Evolutionary conservation across 495 filamentous ascomycete genomes (phyloP), one percentile per base, ranked within the genome.

Genomic region (Podospora bellae-mahoneyi): DNA sequence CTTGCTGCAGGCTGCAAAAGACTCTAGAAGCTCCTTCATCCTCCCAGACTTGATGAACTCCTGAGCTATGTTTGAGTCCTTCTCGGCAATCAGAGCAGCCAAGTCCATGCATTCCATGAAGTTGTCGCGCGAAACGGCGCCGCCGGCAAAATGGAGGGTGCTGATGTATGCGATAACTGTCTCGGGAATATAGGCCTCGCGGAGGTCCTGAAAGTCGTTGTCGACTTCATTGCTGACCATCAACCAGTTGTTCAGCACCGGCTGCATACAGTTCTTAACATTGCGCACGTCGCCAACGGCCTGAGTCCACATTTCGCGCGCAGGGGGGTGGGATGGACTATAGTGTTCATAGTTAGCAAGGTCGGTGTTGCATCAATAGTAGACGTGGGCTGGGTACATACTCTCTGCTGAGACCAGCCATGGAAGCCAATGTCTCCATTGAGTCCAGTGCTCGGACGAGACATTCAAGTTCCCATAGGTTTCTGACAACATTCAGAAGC

Each of bases 91-190:
- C 23, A 87, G 75, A 5, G 87, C 85, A 0, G 90, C 86, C 18
- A 96, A 78, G 60, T 93, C 89, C 90, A 97, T 92, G 78, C 89
- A 88, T 71, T 91, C 88, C 34, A 91, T 80, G 32, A 94, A 79
- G 64, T 83, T 81, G 62, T 90, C 90, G 27, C 88, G 86, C 55
- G 80, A 86, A 6, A 92, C 78, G 54, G 83, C 79, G 28, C 84
- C 84, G 3, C 90, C 90, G 15, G 86, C 86, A 74, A 87, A 89
- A 73, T 93, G 88, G 60, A 96, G 78, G 20, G 88, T 86, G 71
- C 83, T 89, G 76, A 90, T 86, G 76, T 93, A 96, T n/a, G 89
- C 90, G 54, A 97, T 83, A 64, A 96, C 78, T 10, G 90, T 81
- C 78, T 95, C 92, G 23, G 94, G 93, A 34, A 97, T 80, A 77